A percentile compares a stretch with the other conserved stretches of the same genome.
Conservation (phyloP, 2,329 filamentous ascomycete species). For the Nothophaeocryptopus gaeumannii region DNA sequence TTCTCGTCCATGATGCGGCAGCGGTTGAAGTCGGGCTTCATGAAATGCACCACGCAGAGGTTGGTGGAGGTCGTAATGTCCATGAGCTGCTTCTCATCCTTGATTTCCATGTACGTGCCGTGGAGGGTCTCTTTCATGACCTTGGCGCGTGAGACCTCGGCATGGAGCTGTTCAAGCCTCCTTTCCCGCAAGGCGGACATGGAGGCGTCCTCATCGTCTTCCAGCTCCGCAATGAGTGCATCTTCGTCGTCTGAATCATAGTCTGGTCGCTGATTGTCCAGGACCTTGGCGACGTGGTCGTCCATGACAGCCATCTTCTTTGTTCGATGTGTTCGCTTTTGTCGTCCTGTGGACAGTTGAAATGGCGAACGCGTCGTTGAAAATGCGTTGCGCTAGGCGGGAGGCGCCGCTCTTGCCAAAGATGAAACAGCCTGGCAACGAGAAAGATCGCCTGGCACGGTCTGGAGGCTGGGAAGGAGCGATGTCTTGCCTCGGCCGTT, state of each 20-base stretch:
- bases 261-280: constrained; percentile 43
- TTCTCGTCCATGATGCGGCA: constrained; percentile 62
- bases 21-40: constrained; percentile 61
- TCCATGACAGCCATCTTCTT: constrained; percentile 38
- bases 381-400: neutral
- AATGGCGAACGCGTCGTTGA: no score
- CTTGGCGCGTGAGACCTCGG: constrained; percentile 54
- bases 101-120: constrained; percentile 55
- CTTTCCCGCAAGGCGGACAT: constrained; percentile 56
- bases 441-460: neutral
- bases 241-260: constrained; percentile 58
- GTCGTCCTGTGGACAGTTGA: no score
- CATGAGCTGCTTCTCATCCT: constrained; percentile 57
- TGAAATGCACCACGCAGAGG: constrained; percentile 61
- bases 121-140: constrained; percentile 42
- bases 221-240: constrained; percentile 59
- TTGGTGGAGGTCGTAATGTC: constrained; percentile 59
- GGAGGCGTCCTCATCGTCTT: constrained; percentile 52
- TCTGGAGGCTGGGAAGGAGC: no score
- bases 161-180: constrained; percentile 57
- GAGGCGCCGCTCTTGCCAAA: neutral
- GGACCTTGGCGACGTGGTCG: constrained; percentile 49
- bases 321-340: no score
- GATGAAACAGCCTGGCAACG: neutral
- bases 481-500: no score